Base-by-base conservation (phyloP, 192 early-diverging fungal species). In the Coemansia reversa region DNA sequence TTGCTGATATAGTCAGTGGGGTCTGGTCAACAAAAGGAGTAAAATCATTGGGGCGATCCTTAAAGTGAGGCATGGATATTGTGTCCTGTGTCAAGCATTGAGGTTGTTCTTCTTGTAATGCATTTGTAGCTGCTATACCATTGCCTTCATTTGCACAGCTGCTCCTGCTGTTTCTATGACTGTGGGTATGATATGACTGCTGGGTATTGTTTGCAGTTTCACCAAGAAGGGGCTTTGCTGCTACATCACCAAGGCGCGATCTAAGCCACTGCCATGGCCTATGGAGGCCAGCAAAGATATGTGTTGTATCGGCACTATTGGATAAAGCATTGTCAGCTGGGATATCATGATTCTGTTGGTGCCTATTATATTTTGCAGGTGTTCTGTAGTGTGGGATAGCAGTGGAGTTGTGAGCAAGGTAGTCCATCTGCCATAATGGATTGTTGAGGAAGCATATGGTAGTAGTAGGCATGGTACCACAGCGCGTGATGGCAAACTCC, bases 1-100 rank as follows among this genome's bases (percentile, higher is more conserved):
- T 86, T 12, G 86, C 60, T 7, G 86, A 85, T 8, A 97, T 86
- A 0, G 87, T 79, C 22, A 94, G 60, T 3, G 94, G 94, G 2
- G 93, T 92, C 79, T 91, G 83, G 50, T 81, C 75, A 1, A 84
- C 71, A 56, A 67, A 85, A 24, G 68, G 65, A 3, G 71, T 72
- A 58, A 83, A 73, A 63, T 77, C 72, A 23, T 74, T 79, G 14
- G 65, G 64, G 25, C 72, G 55, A 29, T 79, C 76, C 53, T 74
- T 67, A 64, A 66, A 79, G 33, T 60, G 51, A 4, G 72, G 72
- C 35, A 79, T 58, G 7, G 55, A 18, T 25, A 76, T 55, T 30
- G 45, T 55, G 65, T 60, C 67, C 48, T 70, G 69, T 20, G 30
- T 32, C 30, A 32, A 32, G 30, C 7, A 32, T 32, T 3, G 7